phyloP scores from a whole-genome alignment of 1,139 yeast species.

The Entelexis paramagnoliae region DNA sequence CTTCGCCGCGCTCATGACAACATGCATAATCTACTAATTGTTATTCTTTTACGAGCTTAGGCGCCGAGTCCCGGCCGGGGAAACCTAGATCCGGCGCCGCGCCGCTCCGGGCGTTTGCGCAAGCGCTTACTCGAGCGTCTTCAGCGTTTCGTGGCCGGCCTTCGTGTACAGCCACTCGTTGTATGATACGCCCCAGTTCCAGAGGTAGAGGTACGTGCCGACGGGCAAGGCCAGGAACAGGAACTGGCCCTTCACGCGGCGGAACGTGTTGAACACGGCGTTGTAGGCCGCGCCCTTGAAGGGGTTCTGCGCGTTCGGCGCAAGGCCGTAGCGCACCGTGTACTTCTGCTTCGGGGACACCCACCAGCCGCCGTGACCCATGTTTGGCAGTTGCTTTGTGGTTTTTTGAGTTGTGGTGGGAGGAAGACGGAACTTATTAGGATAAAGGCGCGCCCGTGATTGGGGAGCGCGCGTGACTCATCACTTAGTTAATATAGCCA shows the following conservation, averaged over 20 bases:
- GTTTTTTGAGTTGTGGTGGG: neutral
- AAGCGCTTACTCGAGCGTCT: conserved; percentile 32
- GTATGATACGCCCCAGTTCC: conserved; percentile 83
- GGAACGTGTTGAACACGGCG: conserved; percentile 85
- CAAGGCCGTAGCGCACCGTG: conserved; percentile 55
- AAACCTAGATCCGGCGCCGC: no score
- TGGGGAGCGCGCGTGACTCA: neutral
- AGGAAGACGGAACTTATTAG: neutral
- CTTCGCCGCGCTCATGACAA: no score
- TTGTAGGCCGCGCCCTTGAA: conserved; percentile 76
- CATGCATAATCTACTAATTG: neutral
- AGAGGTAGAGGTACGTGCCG: conserved; percentile 69
- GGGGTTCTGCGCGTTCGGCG: conserved; percentile 91
- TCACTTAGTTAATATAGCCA: no score
- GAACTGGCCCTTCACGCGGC: conserved; percentile 85
- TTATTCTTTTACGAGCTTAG: neutral
- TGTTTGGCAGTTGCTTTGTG: conserved; percentile 8
- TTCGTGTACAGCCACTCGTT: conserved; percentile 93
- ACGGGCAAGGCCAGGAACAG: conserved; percentile 72
- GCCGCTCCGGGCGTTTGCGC: no score
- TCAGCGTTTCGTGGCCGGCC: conserved; percentile 92
- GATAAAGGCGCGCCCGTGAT: conserved; percentile 4
- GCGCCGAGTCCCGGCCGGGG: no score
- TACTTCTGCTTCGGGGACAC: conserved; percentile 45
- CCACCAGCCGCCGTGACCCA: conserved; percentile 26